Conservation (phyloP, 2,329 filamentous ascomycete genomes). For the Thielaviopsis cerberus region DNA sequence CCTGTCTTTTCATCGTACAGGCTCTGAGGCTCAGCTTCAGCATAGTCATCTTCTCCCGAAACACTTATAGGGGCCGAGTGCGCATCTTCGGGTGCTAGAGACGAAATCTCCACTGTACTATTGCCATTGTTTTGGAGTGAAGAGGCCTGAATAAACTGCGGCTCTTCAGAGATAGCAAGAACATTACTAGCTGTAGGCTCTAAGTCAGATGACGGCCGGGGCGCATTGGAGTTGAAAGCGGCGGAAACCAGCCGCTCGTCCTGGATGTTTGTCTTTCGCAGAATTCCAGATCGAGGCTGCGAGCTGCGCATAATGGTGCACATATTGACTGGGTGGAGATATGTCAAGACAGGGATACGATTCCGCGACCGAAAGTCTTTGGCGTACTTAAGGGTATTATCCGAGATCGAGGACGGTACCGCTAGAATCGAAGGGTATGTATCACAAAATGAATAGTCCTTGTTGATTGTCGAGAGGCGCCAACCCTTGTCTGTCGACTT, state of each 20-base stretch:
- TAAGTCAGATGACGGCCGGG: conserved; percentile 3
- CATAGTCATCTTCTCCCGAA: not conserved
- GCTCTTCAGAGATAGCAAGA: not conserved
- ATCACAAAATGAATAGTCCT: conserved; percentile 74
- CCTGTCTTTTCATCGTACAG: conserved; percentile 40
- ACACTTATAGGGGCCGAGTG: conserved; percentile 18
- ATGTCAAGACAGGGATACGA: conserved; percentile 75
- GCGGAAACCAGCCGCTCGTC: conserved; percentile 86
- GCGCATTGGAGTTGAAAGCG: conserved; percentile 58
- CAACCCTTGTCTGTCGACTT: conserved; percentile 65
- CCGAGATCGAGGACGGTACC: conserved; percentile 80
- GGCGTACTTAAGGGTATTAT: conserved; percentile 89
- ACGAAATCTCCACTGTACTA: not conserved
- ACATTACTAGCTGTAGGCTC: not conserved
- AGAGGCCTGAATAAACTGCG: not conserved
- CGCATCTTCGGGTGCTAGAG: not conserved
- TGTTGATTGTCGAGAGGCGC: conserved; percentile 80
- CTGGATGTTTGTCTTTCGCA: conserved; percentile 78
- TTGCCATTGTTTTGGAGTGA: not conserved
- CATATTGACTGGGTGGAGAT: conserved; percentile 91
- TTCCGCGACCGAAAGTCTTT: conserved; percentile 73
- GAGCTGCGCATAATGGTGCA: conserved; percentile 92
- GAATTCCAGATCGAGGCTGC: conserved; percentile 73
- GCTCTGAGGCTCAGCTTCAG: conserved; percentile 16
- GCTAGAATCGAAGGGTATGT: conserved; percentile 77